Base-by-base conservation (phyloP, 805 yeast species). In the Wickerhamomyces chambardii region DNA sequence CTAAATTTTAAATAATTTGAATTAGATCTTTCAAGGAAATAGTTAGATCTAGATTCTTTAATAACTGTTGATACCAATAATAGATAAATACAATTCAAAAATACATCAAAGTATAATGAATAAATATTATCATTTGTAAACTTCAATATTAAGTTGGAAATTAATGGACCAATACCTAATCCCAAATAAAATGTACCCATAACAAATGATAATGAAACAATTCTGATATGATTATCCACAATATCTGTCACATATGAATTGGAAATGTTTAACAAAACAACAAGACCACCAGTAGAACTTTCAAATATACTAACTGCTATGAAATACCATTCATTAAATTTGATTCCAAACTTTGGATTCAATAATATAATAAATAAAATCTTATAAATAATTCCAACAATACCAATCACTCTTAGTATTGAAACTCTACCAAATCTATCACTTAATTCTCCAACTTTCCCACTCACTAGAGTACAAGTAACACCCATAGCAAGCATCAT, bases 211-310 rank as follows among this genome's bases (percentile, higher is more conserved):
- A 84, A 60, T 16, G 69, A 63, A 35, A 70, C 66, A 17, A 75
- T 68, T 41, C 95, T 60, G 36, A 71, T 64, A 25, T 63, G 66
- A 1, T 84, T 70, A 16, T 76, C 79, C 6, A 77, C 78, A 28
- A 84, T 75, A 58, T 86, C 95, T 4, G 85, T 64, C 15, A 83
- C 66, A 50, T 84, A 86, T 40, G 89, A 73, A 49, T 78, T 78
- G 11, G 75, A 60, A 22, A 81, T 58, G 9, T 80, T 73, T 34
- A 81, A 47, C 25, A 78, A 46, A 6, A 78, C 66, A 39, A 74
- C 55, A 8, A 69, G 33, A 0, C 86, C 81, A 17, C 95, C 95
- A n/a, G 78, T 71, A 4, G 69, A 35, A 18, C 75, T 65, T 22
- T 65, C 67, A 2, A 79, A 26, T 1, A 69, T 38, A 12, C 66